Evolutionary conservation across 2,329 filamentous ascomycete species (phyloP).

Genomic region (Escovopsis weberi): DNA sequence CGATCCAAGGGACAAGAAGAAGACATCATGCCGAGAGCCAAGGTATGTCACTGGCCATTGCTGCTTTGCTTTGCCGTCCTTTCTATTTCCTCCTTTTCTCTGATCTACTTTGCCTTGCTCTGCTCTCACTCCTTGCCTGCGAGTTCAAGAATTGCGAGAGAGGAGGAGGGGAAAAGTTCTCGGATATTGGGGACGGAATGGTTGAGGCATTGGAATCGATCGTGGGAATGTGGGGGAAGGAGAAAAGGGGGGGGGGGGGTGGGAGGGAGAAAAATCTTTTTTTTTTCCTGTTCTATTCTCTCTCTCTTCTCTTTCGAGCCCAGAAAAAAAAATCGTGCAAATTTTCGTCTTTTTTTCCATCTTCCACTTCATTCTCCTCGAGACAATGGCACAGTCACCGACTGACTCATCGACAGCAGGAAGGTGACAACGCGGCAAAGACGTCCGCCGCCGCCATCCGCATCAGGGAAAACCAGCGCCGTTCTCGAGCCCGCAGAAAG

Average conservation of each 20-base stretch:
- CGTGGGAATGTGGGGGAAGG: too few relatives aligned
- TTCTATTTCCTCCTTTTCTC: slow-evolving; percentile 1
- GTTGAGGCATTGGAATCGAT: too few relatives aligned
- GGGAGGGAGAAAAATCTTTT: too few relatives aligned
- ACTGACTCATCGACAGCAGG: neutral
- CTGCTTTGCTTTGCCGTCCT: neutral
- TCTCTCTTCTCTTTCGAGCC: too few relatives aligned
- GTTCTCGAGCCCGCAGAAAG: slow-evolving; percentile 34
- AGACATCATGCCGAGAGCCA: slow-evolving; percentile 9
- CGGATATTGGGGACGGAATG: too few relatives aligned
- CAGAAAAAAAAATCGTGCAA: too few relatives aligned
- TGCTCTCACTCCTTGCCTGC: too few relatives aligned
- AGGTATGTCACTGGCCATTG: slow-evolving; percentile 6
- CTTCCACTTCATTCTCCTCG: neutral
- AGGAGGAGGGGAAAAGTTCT: too few relatives aligned
- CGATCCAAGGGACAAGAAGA: neutral
- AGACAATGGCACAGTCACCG: neutral
- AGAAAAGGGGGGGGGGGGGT: too few relatives aligned
- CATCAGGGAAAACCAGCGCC: slow-evolving; percentile 38
- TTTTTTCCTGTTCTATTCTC: too few relatives aligned
- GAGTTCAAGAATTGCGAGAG: too few relatives aligned
- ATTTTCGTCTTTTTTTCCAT: neutral
- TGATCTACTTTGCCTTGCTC: neutral
- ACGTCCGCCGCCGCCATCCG: slow-evolving; percentile 21
- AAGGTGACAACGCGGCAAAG: slow-evolving; percentile 8